Evolutionary conservation across 148 eudicot genomes (phyloP).

Genomic region (Rhododendron ferrugineum): DNA sequence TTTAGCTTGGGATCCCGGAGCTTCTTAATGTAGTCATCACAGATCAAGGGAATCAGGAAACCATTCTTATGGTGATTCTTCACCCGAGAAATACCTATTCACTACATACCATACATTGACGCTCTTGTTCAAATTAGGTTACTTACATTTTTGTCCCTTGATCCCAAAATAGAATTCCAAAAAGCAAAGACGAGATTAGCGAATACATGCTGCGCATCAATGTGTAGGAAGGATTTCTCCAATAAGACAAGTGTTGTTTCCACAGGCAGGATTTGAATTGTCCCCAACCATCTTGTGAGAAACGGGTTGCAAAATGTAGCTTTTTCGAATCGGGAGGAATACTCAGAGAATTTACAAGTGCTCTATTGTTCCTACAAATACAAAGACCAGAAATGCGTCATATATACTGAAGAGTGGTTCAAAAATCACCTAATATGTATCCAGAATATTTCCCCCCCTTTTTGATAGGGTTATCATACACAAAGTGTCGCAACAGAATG

Average conservation of each 20-base stretch:
- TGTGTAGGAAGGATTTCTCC: constrained; percentile 86
- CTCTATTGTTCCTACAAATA: constrained; percentile 50
- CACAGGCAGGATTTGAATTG: constrained; percentile 72
- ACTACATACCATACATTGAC: background rate
- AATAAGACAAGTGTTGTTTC: constrained; percentile 74
- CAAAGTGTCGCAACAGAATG: background rate
- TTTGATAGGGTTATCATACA: background rate
- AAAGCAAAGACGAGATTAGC: constrained; percentile 43
- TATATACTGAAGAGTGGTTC: background rate
- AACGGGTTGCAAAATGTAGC: constrained; percentile 50
- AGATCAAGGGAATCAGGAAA: background rate
- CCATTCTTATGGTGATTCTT: background rate
- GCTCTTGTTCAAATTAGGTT: background rate
- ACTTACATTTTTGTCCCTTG: constrained; percentile 63
- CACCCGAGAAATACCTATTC: background rate
- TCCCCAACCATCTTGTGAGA: constrained; percentile 61
- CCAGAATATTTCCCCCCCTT: background rate
- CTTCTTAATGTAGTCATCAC: background rate
- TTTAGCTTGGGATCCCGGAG: background rate
- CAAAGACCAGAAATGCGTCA: background rate
- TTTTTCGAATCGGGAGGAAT: constrained; percentile 54
- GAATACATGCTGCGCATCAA: constrained; percentile 40
- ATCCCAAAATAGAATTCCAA: constrained; percentile 60
- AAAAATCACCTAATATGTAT: background rate
- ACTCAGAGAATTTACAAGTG: constrained; percentile 40